Percentiles rank a stretch among this genome's conserved stretches.
Conservation (phyloP, 1,284 basidiomycete genomes). For the Ustilago hordei region DNA sequence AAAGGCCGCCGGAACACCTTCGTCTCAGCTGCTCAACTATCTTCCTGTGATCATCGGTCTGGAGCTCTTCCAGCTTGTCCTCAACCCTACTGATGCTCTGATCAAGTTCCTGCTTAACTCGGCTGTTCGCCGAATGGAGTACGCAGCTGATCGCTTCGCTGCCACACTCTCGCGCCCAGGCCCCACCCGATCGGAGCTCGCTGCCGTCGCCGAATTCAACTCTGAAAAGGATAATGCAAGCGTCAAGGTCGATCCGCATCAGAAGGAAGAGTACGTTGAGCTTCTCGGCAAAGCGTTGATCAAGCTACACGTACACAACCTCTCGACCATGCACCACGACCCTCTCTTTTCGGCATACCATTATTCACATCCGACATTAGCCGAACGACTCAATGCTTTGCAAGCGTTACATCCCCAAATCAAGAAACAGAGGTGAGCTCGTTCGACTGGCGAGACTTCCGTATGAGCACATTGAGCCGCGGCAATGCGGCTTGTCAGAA, state of each 20-base stretch:
- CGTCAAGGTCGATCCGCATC: constrained; percentile 37
- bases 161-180: constrained; percentile 52
- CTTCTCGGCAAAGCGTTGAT: constrained; percentile 63
- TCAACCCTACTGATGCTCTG: constrained; percentile 62
- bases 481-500: background rate
- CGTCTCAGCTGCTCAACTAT: constrained; percentile 46
- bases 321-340: constrained; percentile 68
- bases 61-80: constrained; percentile 67
- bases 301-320: constrained; percentile 67
- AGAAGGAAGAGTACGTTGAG: constrained; percentile 59
- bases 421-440: constrained; percentile 23
- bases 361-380: constrained; percentile 65
- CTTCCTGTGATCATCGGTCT: constrained; percentile 66
- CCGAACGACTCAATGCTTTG: constrained; percentile 62
- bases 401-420: constrained; percentile 29
- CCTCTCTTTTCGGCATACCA: constrained; percentile 67
- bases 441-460: background rate
- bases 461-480: no score
- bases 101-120: constrained; percentile 65
- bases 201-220: constrained; percentile 46
- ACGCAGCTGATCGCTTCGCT: constrained; percentile 64
- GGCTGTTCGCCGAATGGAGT: constrained; percentile 63
- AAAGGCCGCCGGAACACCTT: constrained; percentile 28
- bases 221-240: constrained; percentile 24
- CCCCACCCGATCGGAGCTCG: constrained; percentile 41